Conservation (phyloP, 2,329 filamentous ascomycete genomes). For the Alternaria sp. region DNA sequence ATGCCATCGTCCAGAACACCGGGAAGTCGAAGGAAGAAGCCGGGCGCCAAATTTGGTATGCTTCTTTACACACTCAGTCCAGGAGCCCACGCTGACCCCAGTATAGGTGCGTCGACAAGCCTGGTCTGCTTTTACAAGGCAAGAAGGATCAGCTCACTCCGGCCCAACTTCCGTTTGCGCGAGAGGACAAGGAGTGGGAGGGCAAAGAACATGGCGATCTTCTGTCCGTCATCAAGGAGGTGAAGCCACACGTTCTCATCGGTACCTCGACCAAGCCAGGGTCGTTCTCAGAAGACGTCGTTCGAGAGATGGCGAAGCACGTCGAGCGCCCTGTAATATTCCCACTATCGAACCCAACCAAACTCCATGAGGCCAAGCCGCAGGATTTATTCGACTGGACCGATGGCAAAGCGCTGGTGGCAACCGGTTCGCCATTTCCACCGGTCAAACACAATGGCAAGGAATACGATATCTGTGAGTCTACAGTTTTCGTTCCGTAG, state of each 20-base stretch:
- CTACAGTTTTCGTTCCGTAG: not conserved
- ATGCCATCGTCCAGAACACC: conserved; percentile 75
- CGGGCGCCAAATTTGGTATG: conserved; percentile 76
- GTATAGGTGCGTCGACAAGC: conserved; percentile 78
- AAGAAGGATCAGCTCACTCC: conserved; percentile 66
- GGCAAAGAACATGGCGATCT: conserved; percentile 64
- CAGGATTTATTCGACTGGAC: conserved; percentile 81
- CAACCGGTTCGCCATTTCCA: conserved; percentile 82
- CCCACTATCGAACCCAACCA: conserved; percentile 84
- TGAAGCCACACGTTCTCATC: conserved; percentile 81
- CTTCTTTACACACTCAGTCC: not conserved
- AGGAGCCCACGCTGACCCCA: conserved; percentile 12
- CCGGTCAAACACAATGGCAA: conserved; percentile 68
- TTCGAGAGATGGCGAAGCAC: conserved; percentile 77
- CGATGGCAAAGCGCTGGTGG: conserved; percentile 75
- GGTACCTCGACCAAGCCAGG: conserved; percentile 82
- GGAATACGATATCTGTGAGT: conserved; percentile 61
- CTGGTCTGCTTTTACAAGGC: conserved; percentile 72
- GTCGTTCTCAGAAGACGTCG: conserved; percentile 75
- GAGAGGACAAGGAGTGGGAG: conserved; percentile 68
- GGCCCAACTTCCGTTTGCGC: conserved; percentile 72
- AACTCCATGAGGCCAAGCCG: conserved; percentile 81
- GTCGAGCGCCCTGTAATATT: conserved; percentile 83
- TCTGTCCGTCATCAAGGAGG: conserved; percentile 69
- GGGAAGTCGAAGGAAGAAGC: conserved; percentile 75